phyloP scores from a whole-genome alignment of 108 stramenopile species.

The Chaetoceros muelleri region DNA sequence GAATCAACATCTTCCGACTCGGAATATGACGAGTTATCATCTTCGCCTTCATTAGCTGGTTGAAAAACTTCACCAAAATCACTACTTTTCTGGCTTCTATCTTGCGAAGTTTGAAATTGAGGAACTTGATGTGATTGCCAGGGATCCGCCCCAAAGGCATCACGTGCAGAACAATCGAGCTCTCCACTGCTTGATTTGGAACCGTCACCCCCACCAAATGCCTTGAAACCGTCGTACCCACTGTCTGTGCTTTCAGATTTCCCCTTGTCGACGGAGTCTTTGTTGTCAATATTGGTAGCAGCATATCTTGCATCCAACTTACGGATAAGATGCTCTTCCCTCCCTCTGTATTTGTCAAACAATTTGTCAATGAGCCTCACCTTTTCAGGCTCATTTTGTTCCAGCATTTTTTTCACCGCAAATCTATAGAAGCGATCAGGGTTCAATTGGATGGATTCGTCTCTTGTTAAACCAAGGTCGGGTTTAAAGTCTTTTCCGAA shows the following conservation, averaged over 20 bases:
- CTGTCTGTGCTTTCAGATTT: constrained; percentile 31
- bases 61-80: constrained; percentile 9
- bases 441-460: constrained; percentile 61
- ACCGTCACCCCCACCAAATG: constrained; percentile 37
- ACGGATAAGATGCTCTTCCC: constrained; percentile 76
- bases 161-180: constrained; percentile 17
- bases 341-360: constrained; percentile 71
- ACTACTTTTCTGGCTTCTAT: constrained; percentile 20
- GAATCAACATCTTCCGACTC: constrained; percentile 48
- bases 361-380: constrained; percentile 74
- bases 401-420: constrained; percentile 57
- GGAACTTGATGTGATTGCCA: constrained; percentile 6
- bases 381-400: constrained; percentile 81
- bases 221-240: constrained; percentile 15
- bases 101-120: constrained; percentile 8
- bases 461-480: constrained; percentile 51
- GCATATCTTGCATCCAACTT: constrained; percentile 69
- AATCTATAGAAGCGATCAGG: constrained; percentile 65
- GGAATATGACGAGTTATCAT: constrained; percentile 36
- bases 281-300: constrained; percentile 21
- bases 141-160: constrained; percentile 31
- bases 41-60: constrained; percentile 20
- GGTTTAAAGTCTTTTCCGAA: constrained; percentile 57
- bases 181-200: constrained; percentile 39
- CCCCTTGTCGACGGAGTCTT: constrained; percentile 3